Evolutionary conservation across 1,139 yeast genomes (phyloP).

Genomic region (Protomyces arabidopsidicola): DNA sequence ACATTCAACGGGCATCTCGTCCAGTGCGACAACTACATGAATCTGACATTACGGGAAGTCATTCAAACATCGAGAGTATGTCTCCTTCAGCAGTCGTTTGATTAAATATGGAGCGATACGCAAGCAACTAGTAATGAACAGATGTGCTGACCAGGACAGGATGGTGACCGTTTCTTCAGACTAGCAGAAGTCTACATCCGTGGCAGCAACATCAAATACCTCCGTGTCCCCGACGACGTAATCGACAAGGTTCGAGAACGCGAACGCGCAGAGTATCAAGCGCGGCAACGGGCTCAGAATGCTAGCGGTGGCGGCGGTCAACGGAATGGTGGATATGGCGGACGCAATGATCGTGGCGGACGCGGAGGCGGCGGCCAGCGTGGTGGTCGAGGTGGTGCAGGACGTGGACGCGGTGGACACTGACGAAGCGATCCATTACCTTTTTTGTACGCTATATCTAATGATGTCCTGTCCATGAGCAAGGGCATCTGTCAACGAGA

Average conservation of each 20-base stretch:
- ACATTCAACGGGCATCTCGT: slow-evolving; percentile 78
- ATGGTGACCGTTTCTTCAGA: slow-evolving; percentile 63
- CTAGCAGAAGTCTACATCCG: slow-evolving; percentile 76
- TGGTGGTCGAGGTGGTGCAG: slow-evolving; percentile 27
- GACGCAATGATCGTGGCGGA: slow-evolving; percentile 32
- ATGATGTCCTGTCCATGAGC: not conserved
- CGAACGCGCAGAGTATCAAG: slow-evolving; percentile 57
- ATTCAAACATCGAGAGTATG: slow-evolving; percentile 58
- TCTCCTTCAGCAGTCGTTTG: slow-evolving; percentile 1
- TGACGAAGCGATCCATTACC: not conserved
- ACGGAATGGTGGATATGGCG: slow-evolving; percentile 27
- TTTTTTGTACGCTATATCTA: not conserved
- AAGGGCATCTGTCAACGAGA: not conserved
- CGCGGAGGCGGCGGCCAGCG: slow-evolving; percentile 33
- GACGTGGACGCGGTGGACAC: slow-evolving; percentile 25
- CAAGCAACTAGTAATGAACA: not conserved
- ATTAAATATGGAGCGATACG: not conserved
- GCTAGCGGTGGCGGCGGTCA: slow-evolving; percentile 23
- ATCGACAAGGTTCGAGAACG: slow-evolving; percentile 58
- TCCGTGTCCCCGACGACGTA: slow-evolving; percentile 58
- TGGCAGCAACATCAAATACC: slow-evolving; percentile 72
- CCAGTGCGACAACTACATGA: slow-evolving; percentile 95
- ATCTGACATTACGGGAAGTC: slow-evolving; percentile 74
- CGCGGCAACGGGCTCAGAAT: slow-evolving; percentile 30
- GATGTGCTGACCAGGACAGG: slow-evolving; percentile 33